A percentile compares a stretch with the other conserved stretches of the same genome.
Evolutionary conservation across 2,329 filamentous ascomycete genomes (phyloP).

Genomic region (Achaetomium macrosporum): DNA sequence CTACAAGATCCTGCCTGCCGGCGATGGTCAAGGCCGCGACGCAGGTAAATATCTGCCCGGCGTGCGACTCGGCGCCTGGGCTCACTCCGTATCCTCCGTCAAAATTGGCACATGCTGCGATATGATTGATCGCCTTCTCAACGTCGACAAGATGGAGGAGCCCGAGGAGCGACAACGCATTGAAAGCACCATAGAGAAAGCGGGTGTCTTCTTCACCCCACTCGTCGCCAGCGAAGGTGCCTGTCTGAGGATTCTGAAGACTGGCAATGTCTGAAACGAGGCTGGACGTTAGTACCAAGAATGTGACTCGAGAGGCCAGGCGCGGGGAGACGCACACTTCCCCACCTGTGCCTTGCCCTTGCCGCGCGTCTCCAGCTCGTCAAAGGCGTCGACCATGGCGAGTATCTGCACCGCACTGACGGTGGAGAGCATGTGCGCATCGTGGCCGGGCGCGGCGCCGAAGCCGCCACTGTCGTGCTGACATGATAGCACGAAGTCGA

Average conservation of each 20-base stretch:
- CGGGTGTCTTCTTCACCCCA: slow-evolving; percentile 96
- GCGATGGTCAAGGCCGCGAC: slow-evolving; percentile 82
- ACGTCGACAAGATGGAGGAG: slow-evolving; percentile 71
- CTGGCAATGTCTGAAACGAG: slow-evolving; percentile 61
- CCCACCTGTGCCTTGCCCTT: slow-evolving; percentile 68
- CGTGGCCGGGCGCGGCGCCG: slow-evolving; percentile 87
- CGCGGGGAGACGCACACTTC: slow-evolving; percentile 57
- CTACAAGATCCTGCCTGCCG: slow-evolving; percentile 71
- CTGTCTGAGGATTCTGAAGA: slow-evolving; percentile 73
- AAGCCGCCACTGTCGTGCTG: slow-evolving; percentile 86
- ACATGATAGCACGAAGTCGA: slow-evolving; percentile 94
- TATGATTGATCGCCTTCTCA: slow-evolving; percentile 69
- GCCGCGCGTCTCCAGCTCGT: slow-evolving; percentile 68
- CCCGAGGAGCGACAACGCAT: slow-evolving; percentile 77
- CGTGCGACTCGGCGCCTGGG: slow-evolving; percentile 88
- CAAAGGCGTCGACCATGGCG: slow-evolving; percentile 76
- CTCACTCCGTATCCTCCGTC: slow-evolving; percentile 89
- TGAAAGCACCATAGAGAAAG: slow-evolving; percentile 86
- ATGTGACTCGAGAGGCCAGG: neutral
- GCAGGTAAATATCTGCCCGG: slow-evolving; percentile 94
- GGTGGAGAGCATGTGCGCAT: slow-evolving; percentile 94
- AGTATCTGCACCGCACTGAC: slow-evolving; percentile 93
- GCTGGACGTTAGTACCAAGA: slow-evolving; percentile 7
- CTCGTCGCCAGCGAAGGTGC: slow-evolving; percentile 88
- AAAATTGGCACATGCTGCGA: slow-evolving; percentile 82